These are phyloP conservation scores for Claviceps spartinae DNA, from an alignment of 2,329 filamentous ascomycete genomes.

Conservation along the genomic window DNA sequence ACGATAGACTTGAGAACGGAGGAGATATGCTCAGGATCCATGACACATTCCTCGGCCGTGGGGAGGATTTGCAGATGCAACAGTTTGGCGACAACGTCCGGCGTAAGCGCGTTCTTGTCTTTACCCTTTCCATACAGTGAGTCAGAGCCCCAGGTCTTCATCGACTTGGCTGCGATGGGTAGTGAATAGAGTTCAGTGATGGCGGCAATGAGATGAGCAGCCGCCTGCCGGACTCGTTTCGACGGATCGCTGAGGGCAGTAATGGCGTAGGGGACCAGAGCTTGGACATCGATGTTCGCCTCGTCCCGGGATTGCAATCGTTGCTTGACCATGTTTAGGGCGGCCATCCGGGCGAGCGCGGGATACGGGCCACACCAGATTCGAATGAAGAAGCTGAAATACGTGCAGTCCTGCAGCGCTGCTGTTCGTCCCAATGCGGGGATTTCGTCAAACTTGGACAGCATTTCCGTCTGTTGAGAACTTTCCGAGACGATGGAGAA, in stretches of 20 bases:
- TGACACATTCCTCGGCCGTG: slow-evolving; percentile 69
- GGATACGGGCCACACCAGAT: slow-evolving; percentile 63
- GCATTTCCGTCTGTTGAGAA: slow-evolving; percentile 22
- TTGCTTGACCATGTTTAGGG: slow-evolving; percentile 50
- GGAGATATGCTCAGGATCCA: slow-evolving; percentile 60
- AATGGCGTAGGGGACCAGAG: slow-evolving; percentile 69
- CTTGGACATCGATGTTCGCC: slow-evolving; percentile 53
- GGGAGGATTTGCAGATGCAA: slow-evolving; percentile 57
- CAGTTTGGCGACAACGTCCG: slow-evolving; percentile 45
- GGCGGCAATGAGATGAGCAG: slow-evolving; percentile 50
- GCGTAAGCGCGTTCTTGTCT: slow-evolving; percentile 39
- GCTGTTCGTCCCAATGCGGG: slow-evolving; percentile 39
- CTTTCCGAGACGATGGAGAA: slow-evolving; percentile 36
- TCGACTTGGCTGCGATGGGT: slow-evolving; percentile 23
- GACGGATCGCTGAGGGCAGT: slow-evolving; percentile 62
- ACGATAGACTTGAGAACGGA: slow-evolving; percentile 39
- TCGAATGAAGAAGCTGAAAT: slow-evolving; percentile 61
- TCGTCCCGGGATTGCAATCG: slow-evolving; percentile 38
- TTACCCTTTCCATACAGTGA: slow-evolving; percentile 47
- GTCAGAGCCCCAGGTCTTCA: slow-evolving; percentile 44
- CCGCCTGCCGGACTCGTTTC: slow-evolving; percentile 61
- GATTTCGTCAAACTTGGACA: slow-evolving; percentile 38
- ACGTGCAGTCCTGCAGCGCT: slow-evolving; percentile 49
- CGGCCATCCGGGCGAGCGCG: slow-evolving; percentile 52
- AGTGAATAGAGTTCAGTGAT: slow-evolving; percentile 36